phyloP scores from a whole-genome alignment of 2,329 filamentous ascomycete species.

The Hirsutella minnesotensis region DNA sequence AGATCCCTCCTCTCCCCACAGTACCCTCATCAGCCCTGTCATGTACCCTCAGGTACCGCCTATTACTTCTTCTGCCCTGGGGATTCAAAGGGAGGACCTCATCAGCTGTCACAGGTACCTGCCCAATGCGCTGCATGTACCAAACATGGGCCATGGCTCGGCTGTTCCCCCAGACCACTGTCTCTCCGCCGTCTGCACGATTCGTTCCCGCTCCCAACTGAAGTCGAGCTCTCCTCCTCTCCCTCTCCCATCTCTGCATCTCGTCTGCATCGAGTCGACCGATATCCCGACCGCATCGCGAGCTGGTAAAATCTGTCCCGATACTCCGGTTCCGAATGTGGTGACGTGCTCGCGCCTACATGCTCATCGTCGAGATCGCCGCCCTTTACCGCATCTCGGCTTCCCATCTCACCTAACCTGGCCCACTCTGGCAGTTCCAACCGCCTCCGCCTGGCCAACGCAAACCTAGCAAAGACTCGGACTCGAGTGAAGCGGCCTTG shows the following conservation, averaged over 20 bases:
- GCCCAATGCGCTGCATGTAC: background rate
- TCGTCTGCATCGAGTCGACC: background rate
- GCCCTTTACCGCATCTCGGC: background rate
- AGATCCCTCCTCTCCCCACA: background rate
- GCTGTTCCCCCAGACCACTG: background rate
- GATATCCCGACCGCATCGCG: background rate
- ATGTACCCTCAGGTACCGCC: background rate
- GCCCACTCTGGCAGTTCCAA: slow-evolving; percentile 6
- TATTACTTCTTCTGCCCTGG: background rate
- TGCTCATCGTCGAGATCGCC: background rate
- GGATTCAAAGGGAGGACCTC: background rate
- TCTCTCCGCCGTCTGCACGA: background rate
- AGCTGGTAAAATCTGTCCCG: background rate
- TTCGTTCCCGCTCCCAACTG: background rate
- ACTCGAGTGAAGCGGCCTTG: background rate
- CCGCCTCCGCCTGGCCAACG: slow-evolving; percentile 1
- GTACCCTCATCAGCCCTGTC: background rate
- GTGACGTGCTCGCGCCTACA: background rate
- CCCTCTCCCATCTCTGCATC: background rate
- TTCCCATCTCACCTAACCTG: slow-evolving; percentile 6
- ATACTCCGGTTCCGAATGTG: background rate
- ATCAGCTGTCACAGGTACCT: background rate
- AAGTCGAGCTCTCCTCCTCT: background rate
- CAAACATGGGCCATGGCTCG: background rate
- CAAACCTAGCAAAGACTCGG: slow-evolving; percentile 1